A percentile compares a stretch with the other conserved stretches of the same genome.
Conservation (phyloP, 768 basidiomycete species). For the Hemileccinum impolitum region DNA sequence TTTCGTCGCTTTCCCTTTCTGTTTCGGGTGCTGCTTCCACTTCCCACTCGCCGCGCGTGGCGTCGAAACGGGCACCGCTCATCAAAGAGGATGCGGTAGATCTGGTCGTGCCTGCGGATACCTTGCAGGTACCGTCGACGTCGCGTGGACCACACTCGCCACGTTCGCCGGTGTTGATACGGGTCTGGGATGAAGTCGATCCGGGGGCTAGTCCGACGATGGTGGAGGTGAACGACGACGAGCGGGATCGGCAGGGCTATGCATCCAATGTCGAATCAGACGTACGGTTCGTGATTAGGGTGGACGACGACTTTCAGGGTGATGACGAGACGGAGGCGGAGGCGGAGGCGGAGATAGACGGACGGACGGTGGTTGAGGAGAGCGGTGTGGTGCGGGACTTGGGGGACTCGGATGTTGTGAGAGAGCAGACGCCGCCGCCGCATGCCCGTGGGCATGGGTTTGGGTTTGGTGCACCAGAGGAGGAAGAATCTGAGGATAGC, state of each 20-base stretch:
- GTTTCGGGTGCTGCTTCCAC: not conserved
- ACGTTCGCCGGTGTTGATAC: slow-evolving; percentile 18
- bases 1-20: not conserved
- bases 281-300: slow-evolving; percentile 2
- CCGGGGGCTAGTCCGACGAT: not conserved
- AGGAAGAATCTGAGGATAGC: slow-evolving; percentile 14
- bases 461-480: slow-evolving; percentile 11
- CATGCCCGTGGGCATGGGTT: slow-evolving; percentile 11
- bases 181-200: slow-evolving; percentile 24
- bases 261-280: not conserved
- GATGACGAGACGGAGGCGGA: not conserved
- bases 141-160: slow-evolving; percentile 16
- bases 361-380: not conserved
- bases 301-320: not conserved
- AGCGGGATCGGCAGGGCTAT: too few relatives aligned
- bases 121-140: slow-evolving; percentile 13
- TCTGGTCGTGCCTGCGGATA: slow-evolving; percentile 53
- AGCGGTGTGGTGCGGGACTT: too few relatives aligned
- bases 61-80: slow-evolving; percentile 19
- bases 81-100: slow-evolving; percentile 75
- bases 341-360: not conserved
- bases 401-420: slow-evolving; percentile 1
- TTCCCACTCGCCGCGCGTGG: not conserved
- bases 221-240: not conserved
- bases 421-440: slow-evolving; percentile 19